Evolutionary conservation across 164 flowering plant species (phyloP), one percentile per base, ranked within the genome.

Genomic region (Umbilicus rupestris): DNA sequence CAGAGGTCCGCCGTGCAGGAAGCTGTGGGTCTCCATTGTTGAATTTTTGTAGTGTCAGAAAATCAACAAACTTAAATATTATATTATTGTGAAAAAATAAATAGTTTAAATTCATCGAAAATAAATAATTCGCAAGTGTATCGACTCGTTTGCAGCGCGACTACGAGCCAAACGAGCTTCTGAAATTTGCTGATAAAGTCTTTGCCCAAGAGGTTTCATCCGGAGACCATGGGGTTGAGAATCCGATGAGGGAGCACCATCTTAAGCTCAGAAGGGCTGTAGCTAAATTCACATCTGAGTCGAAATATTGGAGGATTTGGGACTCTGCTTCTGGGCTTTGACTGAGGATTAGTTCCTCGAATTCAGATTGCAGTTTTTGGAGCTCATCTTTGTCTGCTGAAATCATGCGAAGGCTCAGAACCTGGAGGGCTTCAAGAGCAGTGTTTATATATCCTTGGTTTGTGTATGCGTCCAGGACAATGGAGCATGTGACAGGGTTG

Each of bases 371-470:
- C 64, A 65, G 77, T 47, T 86, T 85, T 68, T 71, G 64, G 31
- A 74, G 75, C 49, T 33, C 58, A 28, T 46, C 62, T 29, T 81
- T 78, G 15, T 85, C 88, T 55, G 67, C 70, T 20, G 86, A 82
- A 26, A 94, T 79, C 96, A 91, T 87, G 64, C 89, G 74, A 82
- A 88, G 66, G 66, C 96, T 85, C 70, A 94, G 58, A 63, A 94
- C 96, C 73, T 84, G 89, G 80, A 94, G 75, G 68, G 96, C 92
- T 79, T 91, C 99, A 70, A 88, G 60, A 29, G 92, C 95, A 12
- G 89, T 85, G 75, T 62, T 80, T 58, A 66, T 46, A 66, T 74
- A 79, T 22, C 81, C 85, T 17, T 49, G 19, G 20, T 77, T 63
- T 3, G 81, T 80, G 72, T 91, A 91, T 49, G 93, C 82, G 69